Conservation (phyloP, 371 early-diverging fungal species). For the Syncephalastrum racemosum region DNA sequence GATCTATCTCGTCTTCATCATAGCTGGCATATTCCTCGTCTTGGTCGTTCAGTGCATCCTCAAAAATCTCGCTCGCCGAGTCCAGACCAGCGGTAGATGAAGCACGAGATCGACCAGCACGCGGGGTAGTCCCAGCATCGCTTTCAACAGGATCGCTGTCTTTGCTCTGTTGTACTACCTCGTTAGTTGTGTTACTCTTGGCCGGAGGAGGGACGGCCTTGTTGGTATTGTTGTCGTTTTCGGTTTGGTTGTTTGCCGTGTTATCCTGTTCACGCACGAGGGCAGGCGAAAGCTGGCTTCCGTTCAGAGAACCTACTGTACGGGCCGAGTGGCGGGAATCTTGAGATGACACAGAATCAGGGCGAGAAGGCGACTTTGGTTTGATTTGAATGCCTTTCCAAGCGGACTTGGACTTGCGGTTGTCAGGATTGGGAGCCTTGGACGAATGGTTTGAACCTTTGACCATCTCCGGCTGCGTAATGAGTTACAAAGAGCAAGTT, state of each 20-base stretch:
- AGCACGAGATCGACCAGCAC: slow-evolving; percentile 16
- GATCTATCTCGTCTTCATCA: neutral
- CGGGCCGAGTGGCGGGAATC: slow-evolving; percentile 1
- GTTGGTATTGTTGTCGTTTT: neutral
- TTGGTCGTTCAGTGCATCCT: slow-evolving; percentile 21
- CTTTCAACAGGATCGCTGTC: slow-evolving; percentile 6
- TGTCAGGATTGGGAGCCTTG: too few relatives aligned
- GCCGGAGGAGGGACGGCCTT: neutral
- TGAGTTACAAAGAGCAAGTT: too few relatives aligned
- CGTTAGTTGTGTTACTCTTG: neutral
- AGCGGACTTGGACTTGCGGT: slow-evolving; percentile 8
- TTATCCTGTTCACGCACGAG: neutral
- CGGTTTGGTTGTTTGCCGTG: neutral
- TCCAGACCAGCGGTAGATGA: slow-evolving; percentile 20
- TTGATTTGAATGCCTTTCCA: slow-evolving; percentile 20
- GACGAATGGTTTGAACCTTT: too few relatives aligned
- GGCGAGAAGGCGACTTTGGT: slow-evolving; percentile 15
- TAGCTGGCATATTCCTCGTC: slow-evolving; percentile 3
- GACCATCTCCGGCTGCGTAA: too few relatives aligned
- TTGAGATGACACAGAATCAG: slow-evolving; percentile 6
- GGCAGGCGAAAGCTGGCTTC: too few relatives aligned
- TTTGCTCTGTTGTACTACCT: neutral
- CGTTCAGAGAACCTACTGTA: neutral
- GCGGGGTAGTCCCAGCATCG: slow-evolving; percentile 13
- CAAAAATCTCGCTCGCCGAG: slow-evolving; percentile 25